Percentiles rank a stretch among this genome's conserved stretches.
Evolutionary conservation across 2,329 filamentous ascomycete genomes (phyloP).

Genomic region (Gliomastix tumulicola): DNA sequence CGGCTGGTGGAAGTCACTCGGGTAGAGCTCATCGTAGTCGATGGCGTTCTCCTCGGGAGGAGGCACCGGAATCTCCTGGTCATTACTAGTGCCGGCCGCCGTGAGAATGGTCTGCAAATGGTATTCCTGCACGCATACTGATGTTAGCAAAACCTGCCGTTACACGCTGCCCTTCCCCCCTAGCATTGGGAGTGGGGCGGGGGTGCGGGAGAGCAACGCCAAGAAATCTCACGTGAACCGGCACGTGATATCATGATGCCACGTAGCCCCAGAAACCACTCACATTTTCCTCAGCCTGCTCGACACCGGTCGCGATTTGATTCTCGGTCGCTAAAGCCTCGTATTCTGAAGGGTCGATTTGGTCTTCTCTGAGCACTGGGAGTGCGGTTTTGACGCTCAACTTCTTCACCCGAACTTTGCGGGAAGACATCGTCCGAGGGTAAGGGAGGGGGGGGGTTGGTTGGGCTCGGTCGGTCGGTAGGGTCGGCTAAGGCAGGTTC

Average conservation of each 20-base stretch:
- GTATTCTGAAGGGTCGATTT: constrained; percentile 82
- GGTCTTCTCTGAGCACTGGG: constrained; percentile 79
- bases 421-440: constrained; percentile 49
- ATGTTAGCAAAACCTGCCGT: constrained; percentile 3
- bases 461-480: constrained; percentile 6
- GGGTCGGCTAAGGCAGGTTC: constrained; percentile 22
- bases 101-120: constrained; percentile 80
- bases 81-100: constrained; percentile 45
- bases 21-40: constrained; percentile 86
- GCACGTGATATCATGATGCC: constrained; percentile 40
- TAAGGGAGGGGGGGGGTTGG: constrained; percentile 17
- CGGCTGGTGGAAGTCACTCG: constrained; percentile 71
- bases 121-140: constrained; percentile 61
- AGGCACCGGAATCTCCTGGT: constrained; percentile 59
- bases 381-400: constrained; percentile 85
- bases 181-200: too few species aligned
- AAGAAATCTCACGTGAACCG: constrained; percentile 32
- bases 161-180: too few species aligned
- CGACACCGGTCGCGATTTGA: constrained; percentile 92
- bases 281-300: constrained; percentile 95
- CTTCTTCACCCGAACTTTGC: constrained; percentile 80
- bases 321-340: constrained; percentile 76
- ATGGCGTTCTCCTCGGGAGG: constrained; percentile 58
- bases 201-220: too few species aligned
- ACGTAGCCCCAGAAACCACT: constrained; percentile 38